A percentile compares a stretch with the other conserved stretches of the same genome.
These are phyloP conservation scores for Phytophthora hybrid DNA, from an alignment of 352 stramenopile species.

Conservation along the genomic window DNA sequence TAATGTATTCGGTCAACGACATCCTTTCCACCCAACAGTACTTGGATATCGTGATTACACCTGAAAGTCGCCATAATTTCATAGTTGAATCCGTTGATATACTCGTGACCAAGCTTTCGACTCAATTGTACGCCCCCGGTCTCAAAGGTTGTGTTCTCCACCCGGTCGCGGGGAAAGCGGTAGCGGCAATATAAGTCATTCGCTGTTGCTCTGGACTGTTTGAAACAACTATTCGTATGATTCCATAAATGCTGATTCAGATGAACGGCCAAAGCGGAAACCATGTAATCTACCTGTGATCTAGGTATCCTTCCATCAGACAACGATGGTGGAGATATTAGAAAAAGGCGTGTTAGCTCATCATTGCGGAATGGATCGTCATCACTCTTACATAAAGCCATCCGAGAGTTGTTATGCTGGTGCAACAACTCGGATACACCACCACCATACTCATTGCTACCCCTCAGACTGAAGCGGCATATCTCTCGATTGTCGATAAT, in stretches of 20 bases:
- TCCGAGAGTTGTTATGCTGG: too few relatives aligned
- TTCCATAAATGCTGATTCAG: slow-evolving; percentile 21
- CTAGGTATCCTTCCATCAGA: not conserved
- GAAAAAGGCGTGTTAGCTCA: not conserved
- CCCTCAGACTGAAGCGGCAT: too few relatives aligned
- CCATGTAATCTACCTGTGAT: slow-evolving; percentile 14
- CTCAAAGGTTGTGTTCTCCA: not conserved
- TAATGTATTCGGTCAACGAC: slow-evolving; percentile 9
- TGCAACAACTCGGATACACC: too few relatives aligned
- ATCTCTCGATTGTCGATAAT: not conserved
- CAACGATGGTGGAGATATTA: not conserved
- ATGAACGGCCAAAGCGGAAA: slow-evolving; percentile 3
- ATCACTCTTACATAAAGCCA: too few relatives aligned
- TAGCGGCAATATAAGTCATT: not conserved
- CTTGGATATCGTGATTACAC: slow-evolving; percentile 6
- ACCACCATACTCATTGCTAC: too few relatives aligned
- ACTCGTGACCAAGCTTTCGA: slow-evolving; percentile 7
- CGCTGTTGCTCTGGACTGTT: not conserved
- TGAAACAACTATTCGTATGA: slow-evolving; percentile 16
- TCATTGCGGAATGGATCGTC: slow-evolving; percentile 12
- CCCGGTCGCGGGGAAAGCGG: slow-evolving; percentile 3
- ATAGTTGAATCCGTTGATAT: slow-evolving; percentile 19
- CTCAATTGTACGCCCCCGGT: not conserved
- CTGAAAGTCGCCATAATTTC: slow-evolving; percentile 15
- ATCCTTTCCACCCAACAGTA: slow-evolving; percentile 12